Base-by-base conservation (phyloP, 768 basidiomycete genomes). In the Infundibulicybe gibba region DNA sequence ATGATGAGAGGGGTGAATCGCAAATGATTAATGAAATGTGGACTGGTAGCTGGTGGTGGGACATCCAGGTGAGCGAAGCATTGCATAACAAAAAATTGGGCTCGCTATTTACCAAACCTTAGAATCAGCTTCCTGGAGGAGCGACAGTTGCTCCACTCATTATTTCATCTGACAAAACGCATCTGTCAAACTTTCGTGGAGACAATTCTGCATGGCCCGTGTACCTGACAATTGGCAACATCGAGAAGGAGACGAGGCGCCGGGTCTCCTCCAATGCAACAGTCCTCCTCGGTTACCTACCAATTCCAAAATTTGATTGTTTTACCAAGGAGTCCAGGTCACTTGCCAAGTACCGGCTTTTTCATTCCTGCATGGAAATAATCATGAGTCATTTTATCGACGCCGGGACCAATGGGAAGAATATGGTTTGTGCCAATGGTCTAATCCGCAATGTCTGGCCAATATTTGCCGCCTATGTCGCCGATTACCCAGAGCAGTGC, bases 151-250 rank as follows among this genome's bases (percentile, higher is more conserved):
- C 56, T 1, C 65, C 64, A 0, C 32, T 70, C 2, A 66, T 70
- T 13, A 33, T 70, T 6, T 43, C 63, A 52, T 40, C 45, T 9
- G 49, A 50, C 31, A 50, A 50, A 30, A 50, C 49, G 1, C 35
- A 32, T 5, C 19, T 71, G 2, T 57, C 61, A 1, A 38, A 53
- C 3, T 62, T 68, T 41, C 20, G 52, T 1, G 58, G 64, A 2
- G 59, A 67, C 47, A 61, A 67, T 47, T 37, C 43, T 30, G 59
- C 61, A 13, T 67, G 60, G 53, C 67, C 69, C 2, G 58, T 70
- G 3, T 70, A 70, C 44, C 39, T 69, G 0, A 60, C 67, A 1
- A 55, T 68, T 39, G 66, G 62, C 0, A 67, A 69, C 35, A 54
- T 69, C 8, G 17, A 41, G 0, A 66, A 65, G 41, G 41, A 46